Percentiles rank a stretch among this genome's conserved stretches.
Evolutionary conservation across 2,329 filamentous ascomycete genomes (phyloP).

Genomic region (Colletotrichum kahawae): DNA sequence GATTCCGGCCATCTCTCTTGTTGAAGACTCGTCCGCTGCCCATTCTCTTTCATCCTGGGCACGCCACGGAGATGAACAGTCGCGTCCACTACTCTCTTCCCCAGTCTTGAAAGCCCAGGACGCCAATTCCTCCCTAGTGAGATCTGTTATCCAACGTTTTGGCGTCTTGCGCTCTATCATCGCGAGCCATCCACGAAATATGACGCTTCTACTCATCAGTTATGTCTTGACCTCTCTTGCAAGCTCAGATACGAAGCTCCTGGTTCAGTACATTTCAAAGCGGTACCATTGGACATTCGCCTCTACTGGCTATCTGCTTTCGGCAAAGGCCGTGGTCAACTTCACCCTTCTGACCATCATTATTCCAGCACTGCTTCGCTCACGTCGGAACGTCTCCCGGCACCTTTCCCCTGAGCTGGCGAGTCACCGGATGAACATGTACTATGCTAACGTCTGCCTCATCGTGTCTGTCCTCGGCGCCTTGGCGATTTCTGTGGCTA

Average conservation of each 20-base stretch:
- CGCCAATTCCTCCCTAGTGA: constrained; percentile 1
- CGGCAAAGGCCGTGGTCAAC: constrained; percentile 53
- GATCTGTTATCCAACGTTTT: constrained; percentile 24
- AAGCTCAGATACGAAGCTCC: constrained; percentile 55
- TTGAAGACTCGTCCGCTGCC: neutral
- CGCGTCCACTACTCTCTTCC: constrained; percentile 42
- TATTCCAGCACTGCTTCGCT: constrained; percentile 42
- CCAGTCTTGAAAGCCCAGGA: constrained; percentile 41
- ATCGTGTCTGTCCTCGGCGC: constrained; percentile 41
- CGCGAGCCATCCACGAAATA: constrained; percentile 43
- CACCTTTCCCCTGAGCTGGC: constrained; percentile 23
- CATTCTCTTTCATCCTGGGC: neutral
- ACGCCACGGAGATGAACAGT: constrained; percentile 33
- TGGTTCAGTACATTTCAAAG: constrained; percentile 56
- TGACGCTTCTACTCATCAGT: constrained; percentile 45
- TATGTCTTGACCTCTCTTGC: constrained; percentile 54
- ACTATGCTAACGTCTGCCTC: constrained; percentile 41
- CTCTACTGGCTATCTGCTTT: constrained; percentile 52
- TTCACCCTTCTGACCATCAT: constrained; percentile 47
- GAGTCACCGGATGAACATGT: constrained; percentile 35
- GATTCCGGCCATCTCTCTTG: constrained; percentile 30
- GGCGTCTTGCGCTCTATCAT: constrained; percentile 36
- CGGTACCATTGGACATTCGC: constrained; percentile 52
- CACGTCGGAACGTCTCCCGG: neutral
- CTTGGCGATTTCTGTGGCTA: constrained; percentile 44